These are phyloP conservation scores for Auriscalpium vulgare DNA, from an alignment of 768 basidiomycete genomes.

Conservation along the genomic window DNA sequence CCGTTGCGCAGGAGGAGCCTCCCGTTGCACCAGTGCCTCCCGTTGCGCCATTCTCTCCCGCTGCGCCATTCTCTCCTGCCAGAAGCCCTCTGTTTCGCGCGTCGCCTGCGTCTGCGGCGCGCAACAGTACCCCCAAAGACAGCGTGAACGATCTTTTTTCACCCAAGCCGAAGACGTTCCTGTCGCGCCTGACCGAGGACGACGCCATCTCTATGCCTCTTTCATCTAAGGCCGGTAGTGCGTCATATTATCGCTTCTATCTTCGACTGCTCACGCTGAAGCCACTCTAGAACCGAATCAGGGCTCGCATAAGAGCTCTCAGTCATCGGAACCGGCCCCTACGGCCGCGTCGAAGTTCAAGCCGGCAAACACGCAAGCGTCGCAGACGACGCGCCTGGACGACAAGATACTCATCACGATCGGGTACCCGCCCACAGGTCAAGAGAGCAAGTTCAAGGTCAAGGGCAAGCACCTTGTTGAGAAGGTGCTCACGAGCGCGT, in stretches of 20 bases:
- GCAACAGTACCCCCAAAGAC: not conserved
- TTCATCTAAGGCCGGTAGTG: too few species aligned
- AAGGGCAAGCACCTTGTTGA: slow-evolving; percentile 2
- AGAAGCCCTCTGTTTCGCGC: not conserved
- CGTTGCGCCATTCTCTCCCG: not conserved
- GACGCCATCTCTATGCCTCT: too few species aligned
- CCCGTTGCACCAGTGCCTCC: not conserved
- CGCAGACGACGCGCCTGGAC: not conserved
- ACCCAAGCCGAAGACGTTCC: not conserved
- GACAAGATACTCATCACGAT: slow-evolving; percentile 3
- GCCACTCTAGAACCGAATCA: not conserved
- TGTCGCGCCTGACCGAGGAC: too few species aligned
- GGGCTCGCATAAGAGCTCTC: not conserved
- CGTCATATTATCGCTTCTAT: too few species aligned
- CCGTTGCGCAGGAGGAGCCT: not conserved
- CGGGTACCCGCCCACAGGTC: not conserved
- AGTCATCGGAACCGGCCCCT: not conserved
- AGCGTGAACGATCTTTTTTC: not conserved
- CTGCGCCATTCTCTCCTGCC: not conserved
- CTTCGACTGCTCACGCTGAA: not conserved
- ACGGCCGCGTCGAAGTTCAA: not conserved
- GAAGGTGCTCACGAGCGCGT: slow-evolving; percentile 1
- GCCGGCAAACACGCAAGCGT: not conserved
- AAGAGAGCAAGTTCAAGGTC: slow-evolving; percentile 6
- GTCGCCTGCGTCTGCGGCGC: not conserved